These are phyloP conservation scores for Aspergillus aculeatus DNA, from an alignment of 2,329 filamentous ascomycete genomes.

Conservation along the genomic window DNA sequence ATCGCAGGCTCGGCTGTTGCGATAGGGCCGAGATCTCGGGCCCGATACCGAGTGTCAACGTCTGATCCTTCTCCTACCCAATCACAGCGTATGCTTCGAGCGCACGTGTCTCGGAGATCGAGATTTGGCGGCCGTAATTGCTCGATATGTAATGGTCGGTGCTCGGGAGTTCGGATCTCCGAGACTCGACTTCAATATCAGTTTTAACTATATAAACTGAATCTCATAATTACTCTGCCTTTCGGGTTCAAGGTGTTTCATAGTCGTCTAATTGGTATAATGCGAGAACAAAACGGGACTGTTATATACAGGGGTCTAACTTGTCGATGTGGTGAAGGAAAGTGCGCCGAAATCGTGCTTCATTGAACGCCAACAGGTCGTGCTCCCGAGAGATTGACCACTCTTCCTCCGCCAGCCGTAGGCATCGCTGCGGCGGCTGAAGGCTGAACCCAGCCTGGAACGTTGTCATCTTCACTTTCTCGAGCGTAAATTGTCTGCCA, in stretches of 20 bases:
- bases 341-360: background rate
- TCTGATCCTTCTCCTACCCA: background rate
- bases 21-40: slow-evolving; percentile 1
- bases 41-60: background rate
- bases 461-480: slow-evolving; percentile 60
- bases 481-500: slow-evolving; percentile 67
- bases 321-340: background rate
- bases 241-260: background rate
- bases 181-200: background rate
- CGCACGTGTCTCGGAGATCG: background rate
- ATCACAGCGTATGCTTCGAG: background rate
- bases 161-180: background rate
- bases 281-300: background rate
- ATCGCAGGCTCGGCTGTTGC: background rate
- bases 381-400: slow-evolving; percentile 58
- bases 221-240: background rate
- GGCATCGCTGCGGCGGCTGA: slow-evolving; percentile 23
- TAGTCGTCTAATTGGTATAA: background rate
- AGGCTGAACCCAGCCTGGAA: slow-evolving; percentile 72
- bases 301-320: background rate
- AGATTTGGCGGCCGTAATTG: background rate
- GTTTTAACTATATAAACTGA: background rate
- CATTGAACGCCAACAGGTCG: slow-evolving; percentile 48
- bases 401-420: slow-evolving; percentile 48
- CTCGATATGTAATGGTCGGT: background rate